These are phyloP conservation scores for Sphaerulina vaccinii DNA, from an alignment of 2,329 filamentous ascomycete species.

Conservation along the genomic window DNA sequence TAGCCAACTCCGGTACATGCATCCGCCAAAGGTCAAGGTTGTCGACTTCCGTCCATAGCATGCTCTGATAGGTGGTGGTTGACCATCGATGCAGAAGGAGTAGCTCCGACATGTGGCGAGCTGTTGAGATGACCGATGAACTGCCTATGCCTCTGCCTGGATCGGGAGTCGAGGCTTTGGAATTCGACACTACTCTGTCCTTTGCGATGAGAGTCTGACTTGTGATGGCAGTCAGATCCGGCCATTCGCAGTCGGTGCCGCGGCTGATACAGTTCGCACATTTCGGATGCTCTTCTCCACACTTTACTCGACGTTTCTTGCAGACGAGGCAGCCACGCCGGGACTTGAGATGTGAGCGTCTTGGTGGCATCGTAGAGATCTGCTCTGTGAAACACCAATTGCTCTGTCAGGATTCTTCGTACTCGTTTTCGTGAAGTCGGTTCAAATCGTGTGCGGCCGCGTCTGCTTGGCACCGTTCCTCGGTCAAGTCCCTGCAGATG, in stretches of 20 bases:
- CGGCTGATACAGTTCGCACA: constrained; percentile 19
- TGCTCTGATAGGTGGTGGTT: constrained; percentile 15
- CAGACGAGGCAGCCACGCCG: constrained; percentile 19
- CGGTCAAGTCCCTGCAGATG: too few relatives aligned
- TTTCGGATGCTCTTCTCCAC: constrained; percentile 12
- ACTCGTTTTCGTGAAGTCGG: too few relatives aligned
- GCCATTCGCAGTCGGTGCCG: constrained; percentile 15
- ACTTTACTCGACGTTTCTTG: constrained; percentile 21
- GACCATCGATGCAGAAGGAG: constrained; percentile 26
- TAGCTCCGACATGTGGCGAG: constrained; percentile 15
- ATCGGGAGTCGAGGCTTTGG: constrained; percentile 5
- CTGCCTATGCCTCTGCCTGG: constrained; percentile 3
- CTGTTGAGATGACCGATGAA: not conserved
- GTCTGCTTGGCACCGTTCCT: too few relatives aligned
- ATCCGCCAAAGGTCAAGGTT: constrained; percentile 16
- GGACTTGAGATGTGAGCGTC: constrained; percentile 21
- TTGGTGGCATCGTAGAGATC: constrained; percentile 21
- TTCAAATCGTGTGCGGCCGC: too few relatives aligned
- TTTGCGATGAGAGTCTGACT: not conserved
- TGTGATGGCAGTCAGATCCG: not conserved
- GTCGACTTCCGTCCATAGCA: constrained; percentile 15
- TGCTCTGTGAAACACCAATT: too few relatives aligned
- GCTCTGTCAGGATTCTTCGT: too few relatives aligned
- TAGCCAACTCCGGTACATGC: constrained; percentile 11
- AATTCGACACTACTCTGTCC: constrained; percentile 2